Conservation (phyloP, 2,329 filamentous ascomycete genomes). For the Claviceps sp. region DNA sequence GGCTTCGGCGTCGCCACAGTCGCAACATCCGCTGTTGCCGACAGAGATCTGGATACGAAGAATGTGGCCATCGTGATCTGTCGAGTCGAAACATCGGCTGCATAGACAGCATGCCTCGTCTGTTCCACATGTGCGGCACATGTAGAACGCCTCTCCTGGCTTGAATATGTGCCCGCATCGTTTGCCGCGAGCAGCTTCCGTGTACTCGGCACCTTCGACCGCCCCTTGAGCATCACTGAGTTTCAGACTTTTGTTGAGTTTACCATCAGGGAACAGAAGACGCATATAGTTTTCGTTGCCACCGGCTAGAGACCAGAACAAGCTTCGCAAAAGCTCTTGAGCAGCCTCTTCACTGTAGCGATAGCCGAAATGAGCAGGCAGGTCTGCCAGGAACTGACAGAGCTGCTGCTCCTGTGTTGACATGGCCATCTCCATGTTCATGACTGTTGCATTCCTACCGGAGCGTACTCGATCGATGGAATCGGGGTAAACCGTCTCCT, state of each 20-base stretch:
- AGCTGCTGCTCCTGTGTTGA: slow-evolving; percentile 67
- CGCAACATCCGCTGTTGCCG: slow-evolving; percentile 91
- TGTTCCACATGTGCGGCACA: slow-evolving; percentile 83
- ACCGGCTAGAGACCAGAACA: slow-evolving; percentile 79
- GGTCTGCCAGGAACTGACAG: slow-evolving; percentile 65
- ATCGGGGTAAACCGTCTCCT: neutral
- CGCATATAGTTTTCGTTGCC: slow-evolving; percentile 60
- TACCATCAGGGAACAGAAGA: slow-evolving; percentile 71
- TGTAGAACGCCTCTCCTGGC: slow-evolving; percentile 82
- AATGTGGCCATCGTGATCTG: slow-evolving; percentile 86
- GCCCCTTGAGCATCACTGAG: slow-evolving; percentile 80
- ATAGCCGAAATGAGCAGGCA: slow-evolving; percentile 60
- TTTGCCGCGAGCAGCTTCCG: slow-evolving; percentile 78
- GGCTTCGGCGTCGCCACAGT: slow-evolving; percentile 91
- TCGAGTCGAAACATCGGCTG: slow-evolving; percentile 86
- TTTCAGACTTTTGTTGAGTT: slow-evolving; percentile 53
- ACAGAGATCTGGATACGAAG: slow-evolving; percentile 79
- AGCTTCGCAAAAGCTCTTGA: slow-evolving; percentile 57
- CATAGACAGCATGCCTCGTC: slow-evolving; percentile 96
- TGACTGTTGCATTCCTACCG: slow-evolving; percentile 15
- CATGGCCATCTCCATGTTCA: slow-evolving; percentile 39
- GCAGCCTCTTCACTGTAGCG: slow-evolving; percentile 62
- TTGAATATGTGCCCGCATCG: slow-evolving; percentile 97
- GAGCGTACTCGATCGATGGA: neutral
- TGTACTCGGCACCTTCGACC: slow-evolving; percentile 90